These are phyloP conservation scores for Quercus engelmannii DNA, from an alignment of 306 rosid genomes.

Conservation along the genomic window DNA sequence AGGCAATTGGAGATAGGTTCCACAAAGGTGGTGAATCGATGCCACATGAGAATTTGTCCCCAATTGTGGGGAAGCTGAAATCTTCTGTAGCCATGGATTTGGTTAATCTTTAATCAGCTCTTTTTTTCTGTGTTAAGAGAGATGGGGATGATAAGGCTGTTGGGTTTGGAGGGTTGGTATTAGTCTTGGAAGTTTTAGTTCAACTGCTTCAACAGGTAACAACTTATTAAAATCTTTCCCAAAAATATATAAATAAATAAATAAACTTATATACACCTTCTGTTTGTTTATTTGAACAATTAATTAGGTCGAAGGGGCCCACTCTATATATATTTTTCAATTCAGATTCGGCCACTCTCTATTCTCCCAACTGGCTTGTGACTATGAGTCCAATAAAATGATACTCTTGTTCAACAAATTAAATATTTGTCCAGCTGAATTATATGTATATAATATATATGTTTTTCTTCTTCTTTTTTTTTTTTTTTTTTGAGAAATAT, in stretches of 20 bases:
- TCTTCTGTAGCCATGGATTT: conserved; percentile 43
- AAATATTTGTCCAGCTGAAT: neutral
- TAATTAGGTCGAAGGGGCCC: too few species aligned
- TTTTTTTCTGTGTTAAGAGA: conserved; percentile 2
- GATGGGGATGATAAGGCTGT: neutral
- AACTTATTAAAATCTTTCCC: neutral
- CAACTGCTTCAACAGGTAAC: conserved; percentile 35
- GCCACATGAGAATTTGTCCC: conserved; percentile 13
- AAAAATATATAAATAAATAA: too few species aligned
- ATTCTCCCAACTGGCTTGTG: too few species aligned
- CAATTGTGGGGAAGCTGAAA: conserved; percentile 39
- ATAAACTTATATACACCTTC: too few species aligned
- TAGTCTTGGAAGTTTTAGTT: conserved; percentile 29
- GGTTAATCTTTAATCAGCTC: neutral
- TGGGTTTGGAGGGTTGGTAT: conserved; percentile 24
- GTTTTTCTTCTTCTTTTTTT: neutral
- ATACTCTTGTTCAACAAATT: too few species aligned
- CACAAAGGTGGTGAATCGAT: conserved; percentile 47
- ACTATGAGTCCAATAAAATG: too few species aligned
- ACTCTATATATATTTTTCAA: too few species aligned
- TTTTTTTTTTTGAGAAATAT: neutral
- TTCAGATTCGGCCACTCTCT: too few species aligned
- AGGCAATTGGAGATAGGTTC: conserved; percentile 33
- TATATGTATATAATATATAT: neutral
- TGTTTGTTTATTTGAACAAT: too few species aligned